Base-by-base conservation (phyloP, 2,329 filamentous ascomycete genomes). In the Fusarium sp. region DNA sequence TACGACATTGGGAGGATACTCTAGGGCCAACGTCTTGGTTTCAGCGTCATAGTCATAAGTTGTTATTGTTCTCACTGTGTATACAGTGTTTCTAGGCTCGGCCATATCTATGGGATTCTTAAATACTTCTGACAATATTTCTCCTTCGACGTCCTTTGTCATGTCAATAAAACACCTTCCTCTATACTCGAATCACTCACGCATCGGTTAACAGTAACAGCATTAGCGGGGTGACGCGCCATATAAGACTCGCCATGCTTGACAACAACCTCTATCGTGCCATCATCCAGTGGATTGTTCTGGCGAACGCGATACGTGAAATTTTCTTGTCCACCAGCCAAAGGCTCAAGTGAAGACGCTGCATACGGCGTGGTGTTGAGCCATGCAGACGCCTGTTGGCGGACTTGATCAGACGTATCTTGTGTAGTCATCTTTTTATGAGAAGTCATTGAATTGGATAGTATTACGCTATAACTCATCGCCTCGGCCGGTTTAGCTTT, bases 201-300 rank as follows among this genome's bases (percentile, higher is more conserved):
- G 6, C 51, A 69, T 14, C 65, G 41, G 19, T 58, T 19, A 3
- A 44, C 41, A 1, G 57, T 49, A 6, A 69, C 14, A 3, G 23
- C 9, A n/a, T 69, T 63, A 2, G 15, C n/a, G 4, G 63, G 45
- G 21, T 68, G 45, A 7, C 37, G 48, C 8, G 63, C 45, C 57
- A 69, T 67, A 14, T 48, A 63, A 8, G 44, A 45, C 38, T 69
- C 51, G 5, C 44, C 56, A 31, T 67, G 45, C 39, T 67, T 63
- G 14, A 67, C 39, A 16, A 67, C 25, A 5, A 67, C 49, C 7
- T 42, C 23, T 2, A 29, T 19, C 1, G 57, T 52, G 0, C 45
- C 57, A 23, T 69, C 57, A 14, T 57, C 18, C 16, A 62, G 44
- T 5, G 51, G 44, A 4, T 8, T 19, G 10, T n/a, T 15, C 1